phyloP scores from a whole-genome alignment of 75 land plant genomes.

The Sequoia sempervirens region DNA sequence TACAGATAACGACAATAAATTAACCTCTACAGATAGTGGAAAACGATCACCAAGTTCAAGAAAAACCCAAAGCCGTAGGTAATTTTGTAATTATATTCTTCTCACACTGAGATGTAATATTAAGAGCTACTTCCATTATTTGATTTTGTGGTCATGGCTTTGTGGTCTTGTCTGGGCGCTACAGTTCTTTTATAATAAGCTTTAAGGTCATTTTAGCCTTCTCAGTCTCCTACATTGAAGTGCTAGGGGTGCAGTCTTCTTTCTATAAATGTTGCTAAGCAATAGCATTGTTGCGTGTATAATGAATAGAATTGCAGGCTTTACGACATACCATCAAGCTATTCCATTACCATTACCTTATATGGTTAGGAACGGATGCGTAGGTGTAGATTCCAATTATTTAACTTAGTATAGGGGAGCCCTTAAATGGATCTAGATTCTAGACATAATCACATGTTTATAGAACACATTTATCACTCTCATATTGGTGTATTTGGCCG shows the following conservation, averaged over 20 bases:
- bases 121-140: not conserved
- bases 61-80: conserved; percentile 24
- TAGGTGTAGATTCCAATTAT: not conserved
- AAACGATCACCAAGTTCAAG: conserved; percentile 17
- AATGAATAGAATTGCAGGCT: not conserved
- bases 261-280: not conserved
- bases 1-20: conserved; percentile 20
- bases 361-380: not conserved
- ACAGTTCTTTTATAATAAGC: not conserved
- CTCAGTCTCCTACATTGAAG: not conserved
- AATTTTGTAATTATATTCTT: conserved; percentile 1
- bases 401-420: not conserved
- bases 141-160: not conserved
- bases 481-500: not conserved
- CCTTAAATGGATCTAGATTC: not conserved
- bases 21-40: conserved; percentile 19
- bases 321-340: not conserved
- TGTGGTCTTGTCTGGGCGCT: not conserved
- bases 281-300: no score
- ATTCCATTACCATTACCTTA: not conserved
- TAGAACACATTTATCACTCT: not conserved
- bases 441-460: not conserved
- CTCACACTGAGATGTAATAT: not conserved
- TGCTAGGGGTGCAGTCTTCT: not conserved
- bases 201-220: not conserved